phyloP scores from a whole-genome alignment of 1,284 basidiomycete species.

The Moesziomyces sp. region DNA sequence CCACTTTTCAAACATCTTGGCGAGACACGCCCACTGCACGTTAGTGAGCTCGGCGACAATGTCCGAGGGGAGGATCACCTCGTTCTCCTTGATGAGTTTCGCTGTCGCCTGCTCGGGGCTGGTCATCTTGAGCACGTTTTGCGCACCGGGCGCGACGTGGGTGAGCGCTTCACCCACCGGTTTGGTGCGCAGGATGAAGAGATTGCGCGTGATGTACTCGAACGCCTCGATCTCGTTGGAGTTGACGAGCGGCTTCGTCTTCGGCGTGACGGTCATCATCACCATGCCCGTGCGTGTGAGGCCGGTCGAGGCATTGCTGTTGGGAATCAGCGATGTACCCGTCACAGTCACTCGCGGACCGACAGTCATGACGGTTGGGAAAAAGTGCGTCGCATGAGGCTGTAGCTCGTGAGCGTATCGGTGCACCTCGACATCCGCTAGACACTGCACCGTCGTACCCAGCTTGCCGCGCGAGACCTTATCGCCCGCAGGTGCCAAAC shows the following conservation, averaged over 20 bases:
- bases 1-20: constrained; percentile 64
- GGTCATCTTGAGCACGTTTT: constrained; percentile 58
- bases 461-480: constrained; percentile 50
- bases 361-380: constrained; percentile 47
- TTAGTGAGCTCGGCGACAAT: constrained; percentile 55
- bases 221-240: constrained; percentile 56
- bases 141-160: constrained; percentile 60
- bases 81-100: constrained; percentile 28
- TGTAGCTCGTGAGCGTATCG: constrained; percentile 33
- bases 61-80: constrained; percentile 49
- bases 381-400: constrained; percentile 55
- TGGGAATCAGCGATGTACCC: constrained; percentile 43
- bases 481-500: constrained; percentile 46
- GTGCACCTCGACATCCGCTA: constrained; percentile 38
- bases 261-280: constrained; percentile 56
- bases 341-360: constrained; percentile 53
- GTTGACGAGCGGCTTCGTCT: constrained; percentile 39
- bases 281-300: constrained; percentile 48
- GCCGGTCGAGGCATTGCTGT: constrained; percentile 52
- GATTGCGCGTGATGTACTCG: constrained; percentile 60
- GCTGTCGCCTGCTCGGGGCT: constrained; percentile 33
- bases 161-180: constrained; percentile 52
- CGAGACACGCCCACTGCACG: constrained; percentile 59
- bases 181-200: constrained; percentile 58
- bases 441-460: constrained; percentile 49